Percentiles rank a stretch among this genome's conserved stretches.
Conservation (phyloP, 129 eudicot species). For the Tagetes erecta region DNA sequence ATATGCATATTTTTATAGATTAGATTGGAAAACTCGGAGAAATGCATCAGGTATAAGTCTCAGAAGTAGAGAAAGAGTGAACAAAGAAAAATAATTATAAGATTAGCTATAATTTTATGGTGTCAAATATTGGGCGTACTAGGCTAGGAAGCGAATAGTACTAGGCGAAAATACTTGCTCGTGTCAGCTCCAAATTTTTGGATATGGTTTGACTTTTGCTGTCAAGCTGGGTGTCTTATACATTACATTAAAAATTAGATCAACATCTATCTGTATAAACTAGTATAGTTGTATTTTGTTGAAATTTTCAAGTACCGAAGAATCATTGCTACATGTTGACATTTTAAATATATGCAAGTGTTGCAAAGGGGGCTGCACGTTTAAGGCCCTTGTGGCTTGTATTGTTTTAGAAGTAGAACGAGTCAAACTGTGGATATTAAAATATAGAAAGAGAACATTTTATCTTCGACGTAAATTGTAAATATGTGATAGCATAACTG, state of each 20-base stretch:
- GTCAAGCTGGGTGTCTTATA: slow-evolving; percentile 3
- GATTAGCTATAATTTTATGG: not conserved
- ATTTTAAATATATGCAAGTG: not conserved
- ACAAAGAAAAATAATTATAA: not conserved
- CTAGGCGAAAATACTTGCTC: not conserved
- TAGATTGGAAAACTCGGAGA: not conserved
- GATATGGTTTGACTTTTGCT: slow-evolving; percentile 17
- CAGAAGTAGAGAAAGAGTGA: not conserved
- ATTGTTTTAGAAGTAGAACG: not conserved
- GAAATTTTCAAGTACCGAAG: not conserved
- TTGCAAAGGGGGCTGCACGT: not conserved
- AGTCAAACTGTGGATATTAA: not conserved
- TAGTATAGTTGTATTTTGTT: not conserved
- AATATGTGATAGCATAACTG: not conserved
- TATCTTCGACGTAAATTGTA: not conserved
- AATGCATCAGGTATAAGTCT: not conserved
- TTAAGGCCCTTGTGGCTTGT: not conserved
- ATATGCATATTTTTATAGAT: not conserved
- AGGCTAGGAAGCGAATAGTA: not conserved
- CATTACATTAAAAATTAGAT: not conserved
- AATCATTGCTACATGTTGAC: slow-evolving; percentile 7
- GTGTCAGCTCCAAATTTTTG: slow-evolving; percentile 4
- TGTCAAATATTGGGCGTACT: not conserved
- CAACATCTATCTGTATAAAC: not conserved
- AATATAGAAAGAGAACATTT: not conserved